phyloP scores from a whole-genome alignment of 495 filamentous ascomycete species.

The Evernia prunastri region DNA sequence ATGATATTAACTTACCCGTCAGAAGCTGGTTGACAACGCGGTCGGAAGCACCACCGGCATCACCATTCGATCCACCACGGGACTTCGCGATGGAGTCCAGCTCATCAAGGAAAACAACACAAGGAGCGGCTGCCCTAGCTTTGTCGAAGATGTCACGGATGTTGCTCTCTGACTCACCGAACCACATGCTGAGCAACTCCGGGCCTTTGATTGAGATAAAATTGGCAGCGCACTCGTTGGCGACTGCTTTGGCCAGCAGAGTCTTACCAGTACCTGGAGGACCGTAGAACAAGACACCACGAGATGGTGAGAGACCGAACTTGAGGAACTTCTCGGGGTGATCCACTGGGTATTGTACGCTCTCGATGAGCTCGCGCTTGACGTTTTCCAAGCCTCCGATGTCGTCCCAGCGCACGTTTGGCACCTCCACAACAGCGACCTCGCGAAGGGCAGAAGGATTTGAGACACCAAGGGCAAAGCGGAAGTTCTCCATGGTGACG shows the following conservation, averaged over 20 bases:
- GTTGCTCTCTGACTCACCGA: conserved; percentile 99
- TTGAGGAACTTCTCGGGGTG: conserved; percentile 99
- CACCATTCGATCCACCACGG: conserved; percentile 92
- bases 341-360: conserved; percentile 97
- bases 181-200: conserved; percentile 98
- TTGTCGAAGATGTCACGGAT: conserved; percentile 99
- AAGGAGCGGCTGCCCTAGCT: conserved; percentile 94
- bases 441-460: conserved; percentile 98
- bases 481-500: conserved; percentile 99
- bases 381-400: conserved; percentile 97
- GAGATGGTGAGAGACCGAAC: conserved; percentile 95
- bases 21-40: conserved; percentile 99
- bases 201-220: conserved; percentile 99
- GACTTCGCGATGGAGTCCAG: conserved; percentile 99
- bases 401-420: conserved; percentile 98
- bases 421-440: conserved; percentile 97
- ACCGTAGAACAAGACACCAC: conserved; percentile 97
- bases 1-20: conserved; percentile 61
- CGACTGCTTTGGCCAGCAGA: conserved; percentile 96
- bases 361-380: conserved; percentile 99
- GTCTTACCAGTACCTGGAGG: conserved; percentile 99
- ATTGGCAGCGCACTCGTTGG: conserved; percentile 98
- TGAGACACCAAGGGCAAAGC: conserved; percentile 92
- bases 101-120: conserved; percentile 98
- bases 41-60: conserved; percentile 96